Conservation (phyloP, 2,329 filamentous ascomycete genomes). For the Penicillium sp. region DNA sequence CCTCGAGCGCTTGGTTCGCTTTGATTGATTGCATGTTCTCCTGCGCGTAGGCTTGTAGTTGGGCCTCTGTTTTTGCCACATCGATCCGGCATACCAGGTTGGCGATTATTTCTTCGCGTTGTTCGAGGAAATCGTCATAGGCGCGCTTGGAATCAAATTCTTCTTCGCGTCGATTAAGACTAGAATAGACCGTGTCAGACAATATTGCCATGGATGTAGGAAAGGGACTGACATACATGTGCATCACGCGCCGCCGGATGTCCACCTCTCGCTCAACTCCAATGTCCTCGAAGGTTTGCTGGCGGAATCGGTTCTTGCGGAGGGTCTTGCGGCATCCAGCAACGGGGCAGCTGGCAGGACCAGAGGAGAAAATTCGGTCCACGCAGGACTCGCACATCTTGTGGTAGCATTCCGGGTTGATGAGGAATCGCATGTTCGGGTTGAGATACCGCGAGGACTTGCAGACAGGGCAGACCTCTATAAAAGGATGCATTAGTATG, state of each 20-base stretch:
- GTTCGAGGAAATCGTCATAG: conserved; percentile 94
- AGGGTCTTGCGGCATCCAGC: conserved; percentile 85
- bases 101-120: conserved; percentile 86
- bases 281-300: conserved; percentile 88
- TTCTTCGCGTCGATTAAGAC: conserved; percentile 86
- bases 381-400: conserved; percentile 98
- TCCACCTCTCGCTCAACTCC: conserved; percentile 90
- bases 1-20: conserved; percentile 54
- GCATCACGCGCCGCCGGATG: conserved; percentile 76
- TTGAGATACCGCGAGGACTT: conserved; percentile 96
- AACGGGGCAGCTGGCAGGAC: conserved; percentile 89
- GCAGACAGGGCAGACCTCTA: conserved; percentile 93
- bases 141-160: conserved; percentile 84
- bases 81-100: conserved; percentile 78
- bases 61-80: conserved; percentile 63
- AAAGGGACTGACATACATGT: conserved; percentile 47
- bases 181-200: conserved; percentile 41
- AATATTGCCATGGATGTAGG: not conserved
- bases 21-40: conserved; percentile 66
- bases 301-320: conserved; percentile 79
- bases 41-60: conserved; percentile 71
- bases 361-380: conserved; percentile 87
- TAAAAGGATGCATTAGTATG: conserved; percentile 14
- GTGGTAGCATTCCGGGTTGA: conserved; percentile 99
- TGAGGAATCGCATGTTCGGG: conserved; percentile 88